These are phyloP conservation scores for Bolboschoenoplectus hybrid DNA, from an alignment of 202 grass and related monocot genomes.

Conservation along the genomic window DNA sequence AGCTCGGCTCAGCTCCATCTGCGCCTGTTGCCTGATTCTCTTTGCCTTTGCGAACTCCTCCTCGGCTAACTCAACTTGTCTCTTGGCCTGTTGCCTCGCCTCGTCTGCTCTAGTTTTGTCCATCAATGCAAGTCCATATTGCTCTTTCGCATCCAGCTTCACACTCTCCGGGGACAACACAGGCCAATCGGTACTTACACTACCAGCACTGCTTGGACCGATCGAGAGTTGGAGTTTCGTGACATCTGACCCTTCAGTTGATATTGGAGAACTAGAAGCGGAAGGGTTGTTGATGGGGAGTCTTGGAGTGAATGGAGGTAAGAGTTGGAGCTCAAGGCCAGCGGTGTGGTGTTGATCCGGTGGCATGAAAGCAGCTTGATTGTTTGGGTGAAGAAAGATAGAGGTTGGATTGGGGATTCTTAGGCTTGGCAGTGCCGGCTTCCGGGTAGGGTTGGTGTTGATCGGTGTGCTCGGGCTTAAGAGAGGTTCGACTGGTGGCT, in stretches of 20 bases:
- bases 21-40: conserved; percentile 52
- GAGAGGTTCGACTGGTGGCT: conserved; percentile 16
- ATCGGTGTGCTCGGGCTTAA: conserved; percentile 35
- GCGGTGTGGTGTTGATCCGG: not conserved
- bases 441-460: conserved; percentile 32
- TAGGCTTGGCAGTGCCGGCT: conserved; percentile 11
- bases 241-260: conserved; percentile 29
- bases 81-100: conserved; percentile 44
- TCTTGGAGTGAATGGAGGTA: conserved; percentile 41
- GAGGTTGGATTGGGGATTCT: conserved; percentile 33
- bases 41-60: conserved; percentile 44
- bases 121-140: conserved; percentile 32
- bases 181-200: not conserved
- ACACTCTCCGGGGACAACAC: conserved; percentile 4
- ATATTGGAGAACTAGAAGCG: conserved; percentile 15
- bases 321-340: conserved; percentile 45
- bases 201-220: not conserved
- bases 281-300: not conserved
- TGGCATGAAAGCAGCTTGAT: not conserved
- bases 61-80: conserved; percentile 50
- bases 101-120: conserved; percentile 48
- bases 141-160: conserved; percentile 32
- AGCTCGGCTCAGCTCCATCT: conserved; percentile 45
- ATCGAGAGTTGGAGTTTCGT: conserved; percentile 43
- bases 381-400: conserved; percentile 17